Percentiles rank a stretch among this genome's conserved stretches.
Evolutionary conservation across 2,329 filamentous ascomycete species (phyloP).

Genomic region (Penicillium verrucosum): DNA sequence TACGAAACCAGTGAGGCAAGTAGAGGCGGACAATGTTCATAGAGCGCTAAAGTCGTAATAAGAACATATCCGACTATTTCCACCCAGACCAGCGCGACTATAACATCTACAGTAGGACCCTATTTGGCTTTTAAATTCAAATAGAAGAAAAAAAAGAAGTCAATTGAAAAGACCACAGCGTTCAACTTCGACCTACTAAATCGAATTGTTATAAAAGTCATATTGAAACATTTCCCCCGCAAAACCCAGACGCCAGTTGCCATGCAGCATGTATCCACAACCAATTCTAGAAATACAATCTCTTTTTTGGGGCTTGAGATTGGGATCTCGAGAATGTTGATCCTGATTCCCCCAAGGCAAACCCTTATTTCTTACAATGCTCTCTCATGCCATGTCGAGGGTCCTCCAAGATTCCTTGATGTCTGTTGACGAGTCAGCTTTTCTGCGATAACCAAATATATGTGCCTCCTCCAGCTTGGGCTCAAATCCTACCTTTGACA

Average conservation of each 20-base stretch:
- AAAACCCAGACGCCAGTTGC: conserved; percentile 37
- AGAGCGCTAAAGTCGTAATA: neutral
- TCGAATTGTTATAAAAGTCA: conserved; percentile 9
- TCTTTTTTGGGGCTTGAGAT: conserved; percentile 14
- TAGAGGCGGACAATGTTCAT: neutral
- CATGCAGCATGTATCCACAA: conserved; percentile 35
- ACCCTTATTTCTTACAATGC: conserved; percentile 4
- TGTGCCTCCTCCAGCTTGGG: neutral
- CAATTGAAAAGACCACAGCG: neutral
- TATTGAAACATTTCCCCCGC: conserved; percentile 17
- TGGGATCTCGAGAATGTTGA: neutral
- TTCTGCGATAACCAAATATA: neutral
- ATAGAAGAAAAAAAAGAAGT: neutral
- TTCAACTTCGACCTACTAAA: conserved; percentile 2
- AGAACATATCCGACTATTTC: neutral
- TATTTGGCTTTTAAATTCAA: neutral
- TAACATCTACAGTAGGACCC: neutral
- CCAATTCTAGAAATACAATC: conserved; percentile 23
- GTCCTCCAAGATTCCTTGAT: conserved; percentile 48
- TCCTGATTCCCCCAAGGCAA: neutral
- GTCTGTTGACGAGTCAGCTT: conserved; percentile 28
- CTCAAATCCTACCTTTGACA: conserved; percentile 61
- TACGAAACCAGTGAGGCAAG: neutral
- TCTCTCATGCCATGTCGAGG: conserved; percentile 30
- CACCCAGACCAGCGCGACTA: too few species aligned